A percentile compares a stretch with the other conserved stretches of the same genome.
Conservation (phyloP, 352 stramenopile genomes). For the Globisporangium abappressorium region DNA sequence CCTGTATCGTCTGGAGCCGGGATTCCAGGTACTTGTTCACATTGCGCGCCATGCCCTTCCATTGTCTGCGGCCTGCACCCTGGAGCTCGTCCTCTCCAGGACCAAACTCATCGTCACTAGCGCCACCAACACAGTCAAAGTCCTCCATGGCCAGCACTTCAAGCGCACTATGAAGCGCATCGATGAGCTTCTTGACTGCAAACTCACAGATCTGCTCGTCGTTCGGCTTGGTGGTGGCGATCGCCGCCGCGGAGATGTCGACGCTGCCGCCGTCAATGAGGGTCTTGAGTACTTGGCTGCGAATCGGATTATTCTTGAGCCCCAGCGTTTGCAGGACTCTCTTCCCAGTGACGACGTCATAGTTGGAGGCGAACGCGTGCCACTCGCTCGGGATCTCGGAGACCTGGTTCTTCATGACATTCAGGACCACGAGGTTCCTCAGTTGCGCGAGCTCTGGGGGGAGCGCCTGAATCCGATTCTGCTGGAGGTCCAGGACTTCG, state of each 20-base stretch:
- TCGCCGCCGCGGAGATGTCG: neutral
- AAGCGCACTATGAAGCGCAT: slow-evolving; percentile 31
- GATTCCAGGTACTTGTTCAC: slow-evolving; percentile 43
- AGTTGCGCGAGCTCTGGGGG: slow-evolving; percentile 28
- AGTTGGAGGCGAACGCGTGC: slow-evolving; percentile 37
- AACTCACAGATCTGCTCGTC: slow-evolving; percentile 35
- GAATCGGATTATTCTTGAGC: slow-evolving; percentile 46
- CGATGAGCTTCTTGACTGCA: slow-evolving; percentile 52
- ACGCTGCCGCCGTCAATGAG: slow-evolving; percentile 29
- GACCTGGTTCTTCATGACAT: slow-evolving; percentile 48
- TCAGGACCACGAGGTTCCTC: slow-evolving; percentile 32
- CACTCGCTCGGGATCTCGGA: slow-evolving; percentile 42
- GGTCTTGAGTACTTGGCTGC: slow-evolving; percentile 31
- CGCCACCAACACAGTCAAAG: neutral
- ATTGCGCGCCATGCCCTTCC: slow-evolving; percentile 46
- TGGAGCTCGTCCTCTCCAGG: slow-evolving; percentile 1
- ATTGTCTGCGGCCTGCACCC: slow-evolving; percentile 9
- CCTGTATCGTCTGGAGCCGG: slow-evolving; percentile 26
- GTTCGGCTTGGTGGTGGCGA: slow-evolving; percentile 15
- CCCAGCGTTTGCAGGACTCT: slow-evolving; percentile 38
- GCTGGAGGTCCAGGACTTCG: slow-evolving; percentile 41
- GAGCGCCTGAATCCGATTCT: slow-evolving; percentile 42
- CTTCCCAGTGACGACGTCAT: neutral
- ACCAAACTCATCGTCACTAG: slow-evolving; percentile 10
- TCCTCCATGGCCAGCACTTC: slow-evolving; percentile 16